A percentile compares a stretch with the other conserved stretches of the same genome.
These are phyloP conservation scores for Auriscalpium vulgare DNA, from an alignment of 768 basidiomycete genomes.

Conservation along the genomic window DNA sequence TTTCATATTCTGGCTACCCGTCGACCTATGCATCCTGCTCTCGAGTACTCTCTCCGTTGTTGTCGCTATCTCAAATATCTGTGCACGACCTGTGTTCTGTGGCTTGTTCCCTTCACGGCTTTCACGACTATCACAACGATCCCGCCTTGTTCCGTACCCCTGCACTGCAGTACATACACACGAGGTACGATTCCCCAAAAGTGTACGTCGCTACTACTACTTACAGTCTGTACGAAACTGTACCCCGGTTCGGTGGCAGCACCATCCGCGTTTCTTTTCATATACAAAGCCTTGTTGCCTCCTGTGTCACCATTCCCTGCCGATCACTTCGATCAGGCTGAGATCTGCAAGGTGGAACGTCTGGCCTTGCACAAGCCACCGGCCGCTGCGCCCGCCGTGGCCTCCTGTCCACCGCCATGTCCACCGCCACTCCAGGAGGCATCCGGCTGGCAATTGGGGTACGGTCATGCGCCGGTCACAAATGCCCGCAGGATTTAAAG, in stretches of 20 bases:
- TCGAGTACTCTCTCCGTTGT: constrained; percentile 14
- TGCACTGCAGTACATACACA: background rate
- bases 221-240: background rate
- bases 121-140: background rate
- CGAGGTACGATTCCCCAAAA: background rate
- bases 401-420: no score
- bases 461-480: no score
- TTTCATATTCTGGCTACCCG: constrained; percentile 25
- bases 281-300: no score
- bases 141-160: no score
- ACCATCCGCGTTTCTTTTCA: background rate
- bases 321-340: no score
- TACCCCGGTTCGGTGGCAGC: background rate
- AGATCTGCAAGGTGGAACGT: no score
- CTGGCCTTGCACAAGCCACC: no score
- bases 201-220: background rate
- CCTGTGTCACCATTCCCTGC: no score
- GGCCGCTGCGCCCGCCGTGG: no score
- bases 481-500: no score
- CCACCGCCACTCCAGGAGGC: no score
- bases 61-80: constrained; percentile 8
- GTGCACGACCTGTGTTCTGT: background rate
- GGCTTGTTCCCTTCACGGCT: background rate
- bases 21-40: constrained; percentile 25
- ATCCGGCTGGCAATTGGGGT: no score